phyloP scores from a whole-genome alignment of 1,139 yeast genomes.

The Debaryomycetaceae sp. region DNA sequence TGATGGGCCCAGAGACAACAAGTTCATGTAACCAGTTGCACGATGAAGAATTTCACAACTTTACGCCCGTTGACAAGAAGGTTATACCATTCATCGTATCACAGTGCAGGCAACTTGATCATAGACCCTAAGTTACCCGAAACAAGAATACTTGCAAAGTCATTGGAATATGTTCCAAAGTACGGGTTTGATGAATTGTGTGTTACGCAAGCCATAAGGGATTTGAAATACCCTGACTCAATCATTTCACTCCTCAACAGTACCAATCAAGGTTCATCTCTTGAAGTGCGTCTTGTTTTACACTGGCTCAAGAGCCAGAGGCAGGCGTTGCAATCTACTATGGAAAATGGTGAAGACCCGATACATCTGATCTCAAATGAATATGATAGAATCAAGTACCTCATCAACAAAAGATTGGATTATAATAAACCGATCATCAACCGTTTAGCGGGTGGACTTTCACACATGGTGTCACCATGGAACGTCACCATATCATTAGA shows the following conservation, averaged over 20 bases:
- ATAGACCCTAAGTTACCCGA: slow-evolving; percentile 29
- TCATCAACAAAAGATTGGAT: slow-evolving; percentile 58
- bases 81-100: slow-evolving; percentile 35
- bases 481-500: slow-evolving; percentile 49
- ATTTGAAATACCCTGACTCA: slow-evolving; percentile 64
- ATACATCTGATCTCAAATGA: slow-evolving; percentile 40
- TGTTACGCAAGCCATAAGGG: slow-evolving; percentile 57
- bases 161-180: slow-evolving; percentile 56
- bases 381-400: slow-evolving; percentile 53
- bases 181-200: slow-evolving; percentile 67
- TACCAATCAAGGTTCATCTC: slow-evolving; percentile 26
- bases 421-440: slow-evolving; percentile 55
- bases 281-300: slow-evolving; percentile 46
- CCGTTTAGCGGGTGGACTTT: slow-evolving; percentile 47
- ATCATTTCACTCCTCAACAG: slow-evolving; percentile 53
- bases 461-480: slow-evolving; percentile 52
- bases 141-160: slow-evolving; percentile 30
- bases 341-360: slow-evolving; percentile 21
- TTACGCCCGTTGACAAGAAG: background rate
- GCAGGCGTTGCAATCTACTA: slow-evolving; percentile 29
- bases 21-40: background rate
- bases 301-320: slow-evolving; percentile 41
- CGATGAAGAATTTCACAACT: background rate
- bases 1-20: background rate
- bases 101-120: slow-evolving; percentile 31